phyloP scores from a whole-genome alignment of 495 filamentous ascomycete genomes.

The Aspergillus bertholletiae region DNA sequence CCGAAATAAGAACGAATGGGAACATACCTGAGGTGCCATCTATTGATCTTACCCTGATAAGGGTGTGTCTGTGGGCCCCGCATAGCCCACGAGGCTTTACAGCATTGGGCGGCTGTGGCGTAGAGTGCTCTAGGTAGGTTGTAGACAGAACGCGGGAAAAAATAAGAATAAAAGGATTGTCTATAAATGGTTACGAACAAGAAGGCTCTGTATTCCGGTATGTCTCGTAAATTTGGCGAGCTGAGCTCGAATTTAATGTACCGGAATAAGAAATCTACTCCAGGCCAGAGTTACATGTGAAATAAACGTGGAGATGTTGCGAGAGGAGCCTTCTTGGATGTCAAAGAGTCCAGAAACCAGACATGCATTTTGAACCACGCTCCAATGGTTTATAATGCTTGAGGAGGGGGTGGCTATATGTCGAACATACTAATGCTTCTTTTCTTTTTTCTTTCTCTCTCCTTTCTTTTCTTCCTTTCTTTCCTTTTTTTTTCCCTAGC shows the following conservation, averaged over 20 bases:
- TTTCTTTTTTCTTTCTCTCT: too few relatives aligned
- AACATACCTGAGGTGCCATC: not conserved
- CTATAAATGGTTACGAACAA: not conserved
- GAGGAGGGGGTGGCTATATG: too few relatives aligned
- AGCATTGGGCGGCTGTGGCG: not conserved
- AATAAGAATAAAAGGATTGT: not conserved
- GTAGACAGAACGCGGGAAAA: too few relatives aligned
- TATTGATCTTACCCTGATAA: not conserved
- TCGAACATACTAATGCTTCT: too few relatives aligned
- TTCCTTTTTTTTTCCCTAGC: too few relatives aligned
- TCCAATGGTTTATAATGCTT: too few relatives aligned
- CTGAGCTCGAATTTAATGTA: not conserved
- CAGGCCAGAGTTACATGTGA: too few relatives aligned
- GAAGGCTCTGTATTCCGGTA: not conserved
- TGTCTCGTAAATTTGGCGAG: not conserved
- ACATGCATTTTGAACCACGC: too few relatives aligned
- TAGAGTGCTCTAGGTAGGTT: not conserved
- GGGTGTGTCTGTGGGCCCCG: not conserved
- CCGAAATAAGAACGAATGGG: not conserved
- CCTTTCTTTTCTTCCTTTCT: too few relatives aligned
- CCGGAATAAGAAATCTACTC: not conserved
- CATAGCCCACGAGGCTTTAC: not conserved
- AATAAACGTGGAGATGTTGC: too few relatives aligned
- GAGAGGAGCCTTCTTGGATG: too few relatives aligned
- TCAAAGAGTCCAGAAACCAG: too few relatives aligned